phyloP scores from a whole-genome alignment of 139 green algal species.

The Chlorella sp. region DNA sequence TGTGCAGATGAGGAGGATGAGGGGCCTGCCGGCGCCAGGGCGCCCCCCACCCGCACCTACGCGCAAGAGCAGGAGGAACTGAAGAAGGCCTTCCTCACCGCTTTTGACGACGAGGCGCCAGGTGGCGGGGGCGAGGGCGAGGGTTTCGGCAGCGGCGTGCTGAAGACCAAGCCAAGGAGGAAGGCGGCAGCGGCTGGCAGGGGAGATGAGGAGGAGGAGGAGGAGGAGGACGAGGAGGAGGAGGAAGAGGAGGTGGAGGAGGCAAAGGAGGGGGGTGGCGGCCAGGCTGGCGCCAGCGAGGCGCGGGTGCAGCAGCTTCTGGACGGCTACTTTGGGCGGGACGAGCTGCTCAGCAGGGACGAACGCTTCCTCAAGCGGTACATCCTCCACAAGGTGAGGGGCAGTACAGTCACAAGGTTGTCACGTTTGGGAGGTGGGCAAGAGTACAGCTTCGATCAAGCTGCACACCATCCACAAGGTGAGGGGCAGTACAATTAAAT shows the following conservation, averaged over 20 bases:
- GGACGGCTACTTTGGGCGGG: conserved; percentile 82
- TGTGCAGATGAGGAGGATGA: conserved; percentile 1
- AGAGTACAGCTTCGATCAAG: too few species aligned
- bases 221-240: background rate
- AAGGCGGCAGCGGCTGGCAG: background rate
- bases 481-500: too few species aligned
- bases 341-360: conserved; percentile 62
- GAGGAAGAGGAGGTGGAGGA: background rate
- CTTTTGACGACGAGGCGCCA: conserved; percentile 37
- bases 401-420: background rate
- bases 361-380: conserved; percentile 90
- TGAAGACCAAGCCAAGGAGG: conserved; percentile 2
- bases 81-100: conserved; percentile 71
- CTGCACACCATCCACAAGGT: too few species aligned
- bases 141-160: conserved; percentile 31
- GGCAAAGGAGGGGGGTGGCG: background rate
- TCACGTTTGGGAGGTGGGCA: too few species aligned
- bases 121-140: background rate
- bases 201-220: background rate
- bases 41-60: conserved; percentile 60
- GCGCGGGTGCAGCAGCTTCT: conserved; percentile 60
- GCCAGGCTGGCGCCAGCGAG: background rate
- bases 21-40: background rate
- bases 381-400: conserved; percentile 71
- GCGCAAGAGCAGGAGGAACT: conserved; percentile 79